Percentiles rank a stretch among this genome's conserved stretches.
Conservation (phyloP, 495 filamentous ascomycete genomes). For the Thermothielavioides terrestris region DNA sequence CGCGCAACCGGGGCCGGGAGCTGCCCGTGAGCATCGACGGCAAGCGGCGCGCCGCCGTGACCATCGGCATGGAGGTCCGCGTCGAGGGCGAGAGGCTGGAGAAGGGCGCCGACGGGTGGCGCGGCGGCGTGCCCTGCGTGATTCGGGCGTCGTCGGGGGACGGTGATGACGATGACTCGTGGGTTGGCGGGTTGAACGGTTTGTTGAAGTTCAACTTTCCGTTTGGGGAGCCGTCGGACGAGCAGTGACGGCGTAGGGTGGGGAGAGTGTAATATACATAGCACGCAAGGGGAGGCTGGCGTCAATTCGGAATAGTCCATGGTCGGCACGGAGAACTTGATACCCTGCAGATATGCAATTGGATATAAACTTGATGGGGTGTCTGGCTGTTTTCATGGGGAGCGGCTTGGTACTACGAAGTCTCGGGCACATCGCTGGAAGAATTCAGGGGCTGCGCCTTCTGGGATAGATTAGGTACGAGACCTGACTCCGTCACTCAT, state of each 20-base stretch:
- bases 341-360: slow-evolving; percentile 6
- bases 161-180: slow-evolving; percentile 68
- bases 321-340: slow-evolving; percentile 1
- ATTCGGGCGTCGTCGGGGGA: slow-evolving; percentile 42
- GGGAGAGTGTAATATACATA: not conserved
- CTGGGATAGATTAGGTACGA: too few relatives aligned
- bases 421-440: too few relatives aligned
- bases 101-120: slow-evolving; percentile 43
- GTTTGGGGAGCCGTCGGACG: slow-evolving; percentile 58
- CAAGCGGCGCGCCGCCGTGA: slow-evolving; percentile 61
- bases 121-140: slow-evolving; percentile 62
- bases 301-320: too few relatives aligned
- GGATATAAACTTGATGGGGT: too few relatives aligned
- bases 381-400: too few relatives aligned
- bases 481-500: too few relatives aligned
- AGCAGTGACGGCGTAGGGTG: slow-evolving; percentile 7
- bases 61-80: slow-evolving; percentile 76
- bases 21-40: slow-evolving; percentile 87
- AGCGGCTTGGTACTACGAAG: too few relatives aligned
- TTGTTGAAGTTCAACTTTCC: slow-evolving; percentile 96
- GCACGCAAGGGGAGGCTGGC: not conserved
- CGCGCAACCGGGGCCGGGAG: slow-evolving; percentile 73
- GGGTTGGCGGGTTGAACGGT: slow-evolving; percentile 93
- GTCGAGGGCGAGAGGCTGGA: slow-evolving; percentile 74
- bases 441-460: too few relatives aligned